phyloP scores from a whole-genome alignment of 441 rosid species.

The Pelargonium fulgidum region DNA sequence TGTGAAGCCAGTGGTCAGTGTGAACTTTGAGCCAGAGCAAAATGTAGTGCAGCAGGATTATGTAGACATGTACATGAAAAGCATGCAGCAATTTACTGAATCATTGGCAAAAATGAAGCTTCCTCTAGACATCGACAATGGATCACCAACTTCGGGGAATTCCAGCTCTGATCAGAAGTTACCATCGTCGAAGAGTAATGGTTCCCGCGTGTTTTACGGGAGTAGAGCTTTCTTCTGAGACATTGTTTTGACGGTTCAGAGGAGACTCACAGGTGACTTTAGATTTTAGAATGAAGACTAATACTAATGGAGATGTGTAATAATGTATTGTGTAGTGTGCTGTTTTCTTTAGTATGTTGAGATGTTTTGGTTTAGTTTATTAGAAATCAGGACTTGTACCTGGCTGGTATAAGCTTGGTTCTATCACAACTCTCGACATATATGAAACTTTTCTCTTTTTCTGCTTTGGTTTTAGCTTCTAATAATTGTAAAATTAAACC shows the following conservation, averaged over 20 bases:
- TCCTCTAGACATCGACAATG: constrained; percentile 73
- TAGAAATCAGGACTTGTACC: constrained; percentile 41
- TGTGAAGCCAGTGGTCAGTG: constrained; percentile 41
- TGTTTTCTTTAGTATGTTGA: constrained; percentile 50
- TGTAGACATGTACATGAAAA: constrained; percentile 96
- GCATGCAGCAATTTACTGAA: constrained; percentile 98
- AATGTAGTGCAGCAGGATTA: constrained; percentile 85
- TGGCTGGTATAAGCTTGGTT: constrained; percentile 28
- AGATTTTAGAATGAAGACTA: constrained; percentile 55
- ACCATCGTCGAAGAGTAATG: constrained; percentile 49
- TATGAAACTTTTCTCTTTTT: constrained; percentile 31
- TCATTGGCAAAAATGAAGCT: constrained; percentile 98
- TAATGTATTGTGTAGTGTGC: constrained; percentile 41
- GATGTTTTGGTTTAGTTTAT: constrained; percentile 37
- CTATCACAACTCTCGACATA: constrained; percentile 33
- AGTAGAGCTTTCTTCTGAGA: constrained; percentile 91
- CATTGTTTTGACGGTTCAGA: not conserved
- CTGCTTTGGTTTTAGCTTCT: constrained; percentile 24
- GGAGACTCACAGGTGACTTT: constrained; percentile 46
- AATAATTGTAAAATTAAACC: constrained; percentile 31
- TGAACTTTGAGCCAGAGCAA: constrained; percentile 63
- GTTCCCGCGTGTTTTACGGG: constrained; percentile 92
- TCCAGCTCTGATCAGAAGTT: constrained; percentile 75
- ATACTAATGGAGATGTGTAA: constrained; percentile 46
- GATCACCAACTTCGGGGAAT: constrained; percentile 64